A percentile compares a stretch with the other conserved stretches of the same genome.
phyloP scores from a whole-genome alignment of 164 flowering plant genomes.

The Macadamia tetraphylla region DNA sequence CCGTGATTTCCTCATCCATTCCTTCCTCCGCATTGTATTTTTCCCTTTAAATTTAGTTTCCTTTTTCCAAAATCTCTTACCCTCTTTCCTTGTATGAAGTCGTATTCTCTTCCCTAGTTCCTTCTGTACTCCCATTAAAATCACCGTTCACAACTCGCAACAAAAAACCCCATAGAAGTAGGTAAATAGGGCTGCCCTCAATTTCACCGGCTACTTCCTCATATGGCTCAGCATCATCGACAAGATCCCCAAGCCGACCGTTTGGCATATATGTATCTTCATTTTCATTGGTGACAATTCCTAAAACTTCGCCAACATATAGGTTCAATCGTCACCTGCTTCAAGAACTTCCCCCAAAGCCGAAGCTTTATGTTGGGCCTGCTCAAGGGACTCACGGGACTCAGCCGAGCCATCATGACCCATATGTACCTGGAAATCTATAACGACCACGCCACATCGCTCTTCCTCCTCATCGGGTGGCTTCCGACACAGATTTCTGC shows the following conservation, averaged over 20 bases:
- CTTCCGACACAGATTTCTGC: conserved; percentile 47
- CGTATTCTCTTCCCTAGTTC: no score
- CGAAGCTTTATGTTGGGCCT: conserved; percentile 51
- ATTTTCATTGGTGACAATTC: conserved; percentile 58
- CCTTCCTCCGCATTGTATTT: no score
- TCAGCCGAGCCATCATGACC: conserved; percentile 58
- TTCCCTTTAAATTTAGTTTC: no score
- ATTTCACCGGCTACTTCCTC: conserved; percentile 55
- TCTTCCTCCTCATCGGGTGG: conserved; percentile 54
- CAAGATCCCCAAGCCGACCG: conserved; percentile 31
- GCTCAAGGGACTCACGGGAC: conserved; percentile 52
- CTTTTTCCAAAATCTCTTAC: no score
- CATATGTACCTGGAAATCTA: conserved; percentile 53
- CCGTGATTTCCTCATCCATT: no score
- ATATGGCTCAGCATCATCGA: conserved; percentile 53
- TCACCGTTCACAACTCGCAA: no score
- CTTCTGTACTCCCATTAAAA: no score
- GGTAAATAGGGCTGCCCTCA: conserved; percentile 50
- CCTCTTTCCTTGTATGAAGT: no score
- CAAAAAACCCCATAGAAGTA: no score
- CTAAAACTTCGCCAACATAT: conserved; percentile 54
- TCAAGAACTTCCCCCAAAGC: conserved; percentile 58
- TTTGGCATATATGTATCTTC: conserved; percentile 63
- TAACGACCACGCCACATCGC: conserved; percentile 39
- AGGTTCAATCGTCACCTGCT: conserved; percentile 51